Conservation (phyloP, 108 stramenopile genomes). For the Ochromonas danica region DNA sequence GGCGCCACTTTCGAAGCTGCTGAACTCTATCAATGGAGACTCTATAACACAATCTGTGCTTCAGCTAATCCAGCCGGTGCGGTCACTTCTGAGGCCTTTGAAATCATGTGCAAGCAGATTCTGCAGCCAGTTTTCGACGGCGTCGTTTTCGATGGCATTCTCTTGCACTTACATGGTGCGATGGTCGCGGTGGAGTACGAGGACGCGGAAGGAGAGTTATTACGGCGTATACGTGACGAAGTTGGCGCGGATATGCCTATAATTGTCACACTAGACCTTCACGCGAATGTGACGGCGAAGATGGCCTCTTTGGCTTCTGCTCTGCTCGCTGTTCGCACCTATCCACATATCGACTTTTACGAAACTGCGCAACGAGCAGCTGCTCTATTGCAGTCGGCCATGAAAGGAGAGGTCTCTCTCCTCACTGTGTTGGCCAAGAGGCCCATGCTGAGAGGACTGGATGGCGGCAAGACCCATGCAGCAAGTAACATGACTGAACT, state of each 20-base stretch:
- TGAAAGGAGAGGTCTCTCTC: slow-evolving; percentile 2
- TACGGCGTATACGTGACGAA: background rate
- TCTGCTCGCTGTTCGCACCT: slow-evolving; percentile 32
- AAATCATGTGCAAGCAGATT: background rate
- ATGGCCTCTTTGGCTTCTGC: slow-evolving; percentile 1
- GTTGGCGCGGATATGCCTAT: slow-evolving; percentile 8
- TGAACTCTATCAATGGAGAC: background rate
- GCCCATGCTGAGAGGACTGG: background rate
- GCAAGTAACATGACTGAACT: background rate
- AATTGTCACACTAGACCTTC: slow-evolving; percentile 25
- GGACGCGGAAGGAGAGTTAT: slow-evolving; percentile 27
- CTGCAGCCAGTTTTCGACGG: background rate
- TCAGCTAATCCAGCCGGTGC: slow-evolving; percentile 18
- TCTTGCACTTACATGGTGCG: slow-evolving; percentile 29
- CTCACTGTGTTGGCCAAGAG: background rate
- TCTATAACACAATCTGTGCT: background rate
- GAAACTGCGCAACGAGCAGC: background rate
- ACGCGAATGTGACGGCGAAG: slow-evolving; percentile 1
- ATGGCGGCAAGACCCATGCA: slow-evolving; percentile 9
- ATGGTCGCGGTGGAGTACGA: slow-evolving; percentile 10
- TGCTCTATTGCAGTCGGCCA: background rate
- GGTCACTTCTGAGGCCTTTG: background rate
- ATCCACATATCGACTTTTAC: slow-evolving; percentile 35
- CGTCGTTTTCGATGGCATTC: background rate
- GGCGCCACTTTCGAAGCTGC: slow-evolving; percentile 5